Conservation (phyloP, 1,284 basidiomycete genomes). For the Ganoderma meredithae region DNA sequence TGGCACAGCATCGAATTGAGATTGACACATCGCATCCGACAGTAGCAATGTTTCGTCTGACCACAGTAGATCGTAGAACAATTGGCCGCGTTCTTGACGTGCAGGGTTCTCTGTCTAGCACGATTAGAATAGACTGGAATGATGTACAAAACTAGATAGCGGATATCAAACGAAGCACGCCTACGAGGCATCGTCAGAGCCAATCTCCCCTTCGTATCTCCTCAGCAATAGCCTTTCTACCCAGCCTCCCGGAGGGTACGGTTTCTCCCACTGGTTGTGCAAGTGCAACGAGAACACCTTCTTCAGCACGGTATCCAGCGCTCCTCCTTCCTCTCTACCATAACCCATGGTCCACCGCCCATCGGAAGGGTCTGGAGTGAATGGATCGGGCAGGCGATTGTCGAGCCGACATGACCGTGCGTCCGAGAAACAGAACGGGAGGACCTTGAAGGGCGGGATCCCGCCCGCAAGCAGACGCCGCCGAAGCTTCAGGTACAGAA, state of each 20-base stretch:
- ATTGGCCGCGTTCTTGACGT: background rate
- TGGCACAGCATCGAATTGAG: too few relatives aligned
- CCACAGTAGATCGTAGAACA: background rate
- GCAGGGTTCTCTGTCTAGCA: background rate
- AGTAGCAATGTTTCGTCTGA: too few relatives aligned
- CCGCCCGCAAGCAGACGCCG: conserved; percentile 77
- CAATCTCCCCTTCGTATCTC: conserved; percentile 60
- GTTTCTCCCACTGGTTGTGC: conserved; percentile 93
- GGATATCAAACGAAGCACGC: background rate
- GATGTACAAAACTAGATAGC: background rate
- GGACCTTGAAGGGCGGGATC: conserved; percentile 85
- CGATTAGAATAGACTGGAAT: background rate
- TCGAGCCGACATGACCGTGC: conserved; percentile 89
- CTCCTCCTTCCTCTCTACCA: conserved; percentile 66
- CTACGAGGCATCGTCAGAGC: background rate
- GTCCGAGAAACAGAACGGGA: conserved; percentile 94
- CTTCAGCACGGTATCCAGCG: conserved; percentile 70
- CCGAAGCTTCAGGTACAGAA: conserved; percentile 89
- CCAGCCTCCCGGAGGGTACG: conserved; percentile 82
- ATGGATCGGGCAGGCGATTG: conserved; percentile 91
- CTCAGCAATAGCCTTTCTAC: conserved; percentile 76
- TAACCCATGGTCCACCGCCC: conserved; percentile 65
- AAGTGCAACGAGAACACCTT: conserved; percentile 88
- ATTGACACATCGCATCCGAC: background rate
- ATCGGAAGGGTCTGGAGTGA: conserved; percentile 64